Base-by-base conservation (phyloP, 805 yeast genomes). In the Metschnikowia anglica region DNA sequence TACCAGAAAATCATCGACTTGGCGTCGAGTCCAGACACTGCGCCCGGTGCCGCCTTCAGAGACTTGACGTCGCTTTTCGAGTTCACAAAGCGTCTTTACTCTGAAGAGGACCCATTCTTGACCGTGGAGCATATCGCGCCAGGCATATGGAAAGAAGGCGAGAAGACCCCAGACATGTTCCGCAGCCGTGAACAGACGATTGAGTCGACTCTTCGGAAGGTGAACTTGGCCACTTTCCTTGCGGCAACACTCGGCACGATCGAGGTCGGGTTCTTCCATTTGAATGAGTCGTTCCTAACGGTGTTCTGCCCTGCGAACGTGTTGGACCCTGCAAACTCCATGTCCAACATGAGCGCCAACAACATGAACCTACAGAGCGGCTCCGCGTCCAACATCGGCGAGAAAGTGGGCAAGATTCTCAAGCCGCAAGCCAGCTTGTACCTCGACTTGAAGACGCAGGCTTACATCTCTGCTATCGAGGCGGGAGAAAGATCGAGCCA, bases 401-500 rank as follows among this genome's bases (percentile, higher is more conserved):
- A 66, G 34, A 62, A 57, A 30, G 69, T 68, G 11, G 76, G 88
- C 4, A 78, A 82, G 53, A 68, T 93, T 31, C 67, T 88, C 45
- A 89, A 89, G 60, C 79, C 85, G 8, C 97, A 88, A 53, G 89
- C 93, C 0, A 80, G 79, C 10, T 65, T 93, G 38, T 88, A 75
- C 53, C 70, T 93, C 29, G 97, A 93, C 53, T 73, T 93, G 59
- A 93, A 93, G 61, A 93, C 99, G 0, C 99, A 93, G 63, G 96
- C 97, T 0, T 93, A 81, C 58, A 89, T 93, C 16, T 83, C 97
- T 1, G 96, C 95, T 0, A 63, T 90, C 46, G 87, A 84, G 56
- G 73, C 82, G 1, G 74, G 74, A 9, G 79, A 80, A 41, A 70
- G 85, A 51, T 68, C 85, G 1, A 75, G 79, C 48, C 75, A 74